Conservation (phyloP, 805 yeast species). For the Candida loeiensis region DNA sequence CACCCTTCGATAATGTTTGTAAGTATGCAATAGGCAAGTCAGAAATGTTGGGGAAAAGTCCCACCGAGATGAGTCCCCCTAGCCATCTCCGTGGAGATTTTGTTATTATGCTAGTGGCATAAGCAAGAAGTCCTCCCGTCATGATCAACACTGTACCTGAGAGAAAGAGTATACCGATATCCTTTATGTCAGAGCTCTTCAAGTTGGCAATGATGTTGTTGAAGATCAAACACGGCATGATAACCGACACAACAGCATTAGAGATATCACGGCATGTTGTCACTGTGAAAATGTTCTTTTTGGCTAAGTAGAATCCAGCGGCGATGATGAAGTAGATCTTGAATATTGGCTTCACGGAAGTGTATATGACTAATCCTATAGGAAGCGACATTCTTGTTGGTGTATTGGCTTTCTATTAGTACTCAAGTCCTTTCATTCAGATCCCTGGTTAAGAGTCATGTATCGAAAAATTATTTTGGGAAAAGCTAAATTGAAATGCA, state of each 20-base stretch:
- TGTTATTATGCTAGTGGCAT: slow-evolving; percentile 43
- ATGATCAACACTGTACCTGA: slow-evolving; percentile 48
- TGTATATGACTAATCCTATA: slow-evolving; percentile 63
- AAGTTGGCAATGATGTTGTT: slow-evolving; percentile 66
- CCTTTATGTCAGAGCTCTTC: slow-evolving; percentile 63
- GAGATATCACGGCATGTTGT: slow-evolving; percentile 69
- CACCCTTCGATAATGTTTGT: slow-evolving; percentile 65
- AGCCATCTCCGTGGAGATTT: slow-evolving; percentile 70
- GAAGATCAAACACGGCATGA: slow-evolving; percentile 75
- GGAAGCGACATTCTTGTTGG: slow-evolving; percentile 3
- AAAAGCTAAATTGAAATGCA: no score
- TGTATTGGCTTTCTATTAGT: neutral
- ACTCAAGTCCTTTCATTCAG: neutral
- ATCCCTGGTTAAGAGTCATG: neutral
- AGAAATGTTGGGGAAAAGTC: slow-evolving; percentile 73
- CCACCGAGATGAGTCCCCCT: slow-evolving; percentile 72
- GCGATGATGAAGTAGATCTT: slow-evolving; percentile 72
- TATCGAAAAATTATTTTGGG: no score
- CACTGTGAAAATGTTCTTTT: slow-evolving; percentile 58
- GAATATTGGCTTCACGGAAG: slow-evolving; percentile 81
- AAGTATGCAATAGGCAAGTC: slow-evolving; percentile 84
- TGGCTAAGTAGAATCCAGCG: slow-evolving; percentile 64
- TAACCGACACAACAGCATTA: slow-evolving; percentile 60
- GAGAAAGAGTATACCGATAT: slow-evolving; percentile 59
- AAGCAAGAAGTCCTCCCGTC: slow-evolving; percentile 49